These are phyloP conservation scores for Alternaria tenuissima DNA, from an alignment of 2,329 filamentous ascomycete species.

Conservation along the genomic window DNA sequence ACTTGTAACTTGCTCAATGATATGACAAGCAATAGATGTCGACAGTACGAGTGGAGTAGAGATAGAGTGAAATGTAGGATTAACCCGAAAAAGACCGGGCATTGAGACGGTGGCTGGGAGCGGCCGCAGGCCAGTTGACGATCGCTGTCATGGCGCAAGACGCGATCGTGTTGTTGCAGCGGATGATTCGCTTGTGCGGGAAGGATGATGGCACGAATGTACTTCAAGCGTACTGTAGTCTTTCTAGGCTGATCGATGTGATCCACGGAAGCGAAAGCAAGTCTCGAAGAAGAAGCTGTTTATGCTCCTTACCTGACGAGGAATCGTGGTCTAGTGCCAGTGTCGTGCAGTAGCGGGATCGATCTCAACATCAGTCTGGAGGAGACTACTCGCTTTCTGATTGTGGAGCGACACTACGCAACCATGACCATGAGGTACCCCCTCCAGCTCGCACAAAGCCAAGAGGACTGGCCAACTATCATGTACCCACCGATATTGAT, in stretches of 20 bases:
- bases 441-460: constrained; percentile 1
- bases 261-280: background rate
- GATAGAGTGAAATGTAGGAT: constrained; percentile 18
- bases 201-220: constrained; percentile 8
- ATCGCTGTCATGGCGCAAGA: constrained; percentile 16
- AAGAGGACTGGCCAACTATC: background rate
- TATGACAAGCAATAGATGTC: background rate
- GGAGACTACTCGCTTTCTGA: background rate
- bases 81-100: background rate
- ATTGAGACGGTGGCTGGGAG: constrained; percentile 5
- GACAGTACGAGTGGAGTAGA: constrained; percentile 3
- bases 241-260: background rate
- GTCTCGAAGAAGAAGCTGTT: constrained; percentile 3
- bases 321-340: background rate
- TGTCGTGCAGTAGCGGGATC: constrained; percentile 15
- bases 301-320: background rate
- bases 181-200: constrained; percentile 9
- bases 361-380: background rate
- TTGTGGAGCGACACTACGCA: background rate
- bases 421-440: background rate
- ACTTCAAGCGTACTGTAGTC: background rate
- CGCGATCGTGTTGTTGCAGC: constrained; percentile 8
- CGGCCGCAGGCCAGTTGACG: constrained; percentile 8
- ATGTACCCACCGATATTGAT: background rate
- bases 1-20: background rate